Evolutionary conservation across 1,139 yeast species (phyloP).

Genomic region (Candida labiduridarum): DNA sequence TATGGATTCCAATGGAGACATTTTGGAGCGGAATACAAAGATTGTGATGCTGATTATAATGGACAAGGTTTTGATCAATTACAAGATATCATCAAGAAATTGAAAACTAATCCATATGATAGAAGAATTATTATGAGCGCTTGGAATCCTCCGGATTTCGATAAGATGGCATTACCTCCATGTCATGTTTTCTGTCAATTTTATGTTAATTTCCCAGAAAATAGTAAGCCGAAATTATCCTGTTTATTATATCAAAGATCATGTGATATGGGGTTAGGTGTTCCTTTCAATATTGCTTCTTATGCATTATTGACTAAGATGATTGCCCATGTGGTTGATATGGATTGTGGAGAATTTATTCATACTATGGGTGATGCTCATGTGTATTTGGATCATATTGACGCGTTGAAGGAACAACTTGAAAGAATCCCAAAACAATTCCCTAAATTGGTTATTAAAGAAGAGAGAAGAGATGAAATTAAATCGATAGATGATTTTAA

Average conservation of each 20-base stretch:
- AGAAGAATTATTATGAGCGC: constrained; percentile 93
- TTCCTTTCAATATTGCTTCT: constrained; percentile 96
- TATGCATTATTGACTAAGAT: constrained; percentile 88
- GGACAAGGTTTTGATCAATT: constrained; percentile 93
- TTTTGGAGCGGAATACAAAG: constrained; percentile 88
- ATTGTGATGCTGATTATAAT: constrained; percentile 83
- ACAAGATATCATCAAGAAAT: constrained; percentile 72
- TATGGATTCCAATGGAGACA: constrained; percentile 99
- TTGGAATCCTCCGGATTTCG: constrained; percentile 97
- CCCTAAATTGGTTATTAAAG: constrained; percentile 73
- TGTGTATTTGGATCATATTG: constrained; percentile 89
- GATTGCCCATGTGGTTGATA: constrained; percentile 92
- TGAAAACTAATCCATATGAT: constrained; percentile 89
- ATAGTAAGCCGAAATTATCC: constrained; percentile 63
- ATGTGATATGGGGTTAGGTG: constrained; percentile 99
- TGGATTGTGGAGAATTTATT: constrained; percentile 93
- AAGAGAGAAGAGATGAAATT: constrained; percentile 52
- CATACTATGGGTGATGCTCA: constrained; percentile 98
- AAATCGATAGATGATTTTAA: constrained; percentile 81
- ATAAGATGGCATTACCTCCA: constrained; percentile 95
- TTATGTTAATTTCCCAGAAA: constrained; percentile 75
- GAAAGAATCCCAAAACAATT: constrained; percentile 73
- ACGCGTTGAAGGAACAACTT: constrained; percentile 81
- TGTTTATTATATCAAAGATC: constrained; percentile 94
- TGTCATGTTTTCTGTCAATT: constrained; percentile 97